Evolutionary conservation across 305 asterid genomes (phyloP).

Genomic region (Fraxinus sp.): DNA sequence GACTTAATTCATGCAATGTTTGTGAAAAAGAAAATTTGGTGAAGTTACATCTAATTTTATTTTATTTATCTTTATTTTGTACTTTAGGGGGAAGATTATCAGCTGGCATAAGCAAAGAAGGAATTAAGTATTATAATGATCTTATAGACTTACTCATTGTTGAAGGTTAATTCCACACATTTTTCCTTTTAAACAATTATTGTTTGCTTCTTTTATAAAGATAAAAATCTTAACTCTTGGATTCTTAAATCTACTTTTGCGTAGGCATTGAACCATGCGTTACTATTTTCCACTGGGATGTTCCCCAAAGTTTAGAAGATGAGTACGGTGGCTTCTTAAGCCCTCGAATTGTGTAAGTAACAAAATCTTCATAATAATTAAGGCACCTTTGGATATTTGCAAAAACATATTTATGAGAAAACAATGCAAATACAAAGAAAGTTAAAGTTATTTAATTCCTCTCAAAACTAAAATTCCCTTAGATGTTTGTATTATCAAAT

Average conservation of each 20-base stretch:
- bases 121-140: constrained; percentile 20
- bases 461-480: neutral
- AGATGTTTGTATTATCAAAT: neutral
- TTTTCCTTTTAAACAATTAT: no score
- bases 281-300: constrained; percentile 20
- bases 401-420: neutral
- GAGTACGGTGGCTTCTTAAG: constrained; percentile 20
- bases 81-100: constrained; percentile 20
- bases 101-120: constrained; percentile 4
- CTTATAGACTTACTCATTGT: neutral
- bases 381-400: neutral
- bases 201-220: neutral
- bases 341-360: constrained; percentile 12
- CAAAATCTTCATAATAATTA: neutral
- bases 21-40: neutral
- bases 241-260: neutral
- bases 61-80: neutral
- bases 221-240: neutral
- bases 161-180: neutral
- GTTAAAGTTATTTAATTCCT: neutral
- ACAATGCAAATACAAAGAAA: neutral
- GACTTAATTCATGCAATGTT: neutral
- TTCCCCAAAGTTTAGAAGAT: constrained; percentile 6
- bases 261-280: constrained; percentile 19
- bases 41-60: neutral